Base-by-base conservation (phyloP, 2,329 filamentous ascomycete species). In the Cladophialophora carrionii region DNA sequence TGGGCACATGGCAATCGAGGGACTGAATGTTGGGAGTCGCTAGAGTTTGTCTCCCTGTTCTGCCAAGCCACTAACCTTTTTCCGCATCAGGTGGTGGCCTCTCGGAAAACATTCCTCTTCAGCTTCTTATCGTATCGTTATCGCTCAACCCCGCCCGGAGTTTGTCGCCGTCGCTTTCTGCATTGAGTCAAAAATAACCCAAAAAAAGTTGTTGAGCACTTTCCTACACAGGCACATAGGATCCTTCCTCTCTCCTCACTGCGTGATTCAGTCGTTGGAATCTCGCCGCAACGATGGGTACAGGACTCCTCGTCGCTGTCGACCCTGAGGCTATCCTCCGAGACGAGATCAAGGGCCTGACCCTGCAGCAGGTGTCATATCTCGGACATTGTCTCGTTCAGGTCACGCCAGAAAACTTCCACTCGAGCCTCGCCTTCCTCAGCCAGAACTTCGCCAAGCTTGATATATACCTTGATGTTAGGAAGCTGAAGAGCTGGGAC, bases 401-500 rank as follows among this genome's bases (percentile, higher is more conserved):
- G 69, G 81, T 84, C 63, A 81, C 81, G 20, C 77, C 82, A 56
- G 76, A 80, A 9, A 78, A 77, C 24, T 73, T 84, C 71, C 78
- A 83, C 56, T 71, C 77, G 43, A 79, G 82, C 9, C 79, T 85
- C 54, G 48, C 72, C 26, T 85, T 88, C 73, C 78, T 89, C 49
- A 82, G 83, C 61, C 77, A 83, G 58, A 84, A 87, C 49, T 83
- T 87, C 68, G 79, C 81, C 61, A 77, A 78, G 8, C 83, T 86
- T 60, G 77, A 82, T 70, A 85, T 90, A 69, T 92, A 90, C 76
- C 85, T 96, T 70, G 91, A 96, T 72, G 92, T 88, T 57, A 89
- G 90, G 4, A 79, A 80, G 24, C 82, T 98, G 46, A 77, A 85
- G 34, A 87, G 87, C 10, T 81, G 82, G 62, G 89, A 92, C 70